These are phyloP conservation scores for Ogataea parapolymorpha DNA, from an alignment of 805 yeast genomes.

Conservation along the genomic window DNA sequence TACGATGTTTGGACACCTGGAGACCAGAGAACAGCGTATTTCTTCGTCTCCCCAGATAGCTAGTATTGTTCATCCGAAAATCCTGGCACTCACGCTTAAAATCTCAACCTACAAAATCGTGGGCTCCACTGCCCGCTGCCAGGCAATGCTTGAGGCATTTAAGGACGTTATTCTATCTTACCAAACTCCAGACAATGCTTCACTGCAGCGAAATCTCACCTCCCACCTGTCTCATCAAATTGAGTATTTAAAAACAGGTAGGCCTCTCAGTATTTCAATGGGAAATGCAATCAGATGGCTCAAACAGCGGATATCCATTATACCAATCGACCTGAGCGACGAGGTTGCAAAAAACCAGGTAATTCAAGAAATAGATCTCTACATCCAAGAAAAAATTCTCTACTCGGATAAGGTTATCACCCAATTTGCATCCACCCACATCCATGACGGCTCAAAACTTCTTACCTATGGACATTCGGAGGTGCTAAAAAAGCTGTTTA, in stretches of 20 bases:
- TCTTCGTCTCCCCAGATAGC: conserved; percentile 54
- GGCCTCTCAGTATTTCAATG: conserved; percentile 92
- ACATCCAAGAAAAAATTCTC: conserved; percentile 80
- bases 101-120: conserved; percentile 81
- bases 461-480: conserved; percentile 87
- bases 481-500: conserved; percentile 72
- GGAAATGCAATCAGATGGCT: conserved; percentile 98
- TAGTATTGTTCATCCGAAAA: conserved; percentile 81
- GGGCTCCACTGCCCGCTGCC: conserved; percentile 85
- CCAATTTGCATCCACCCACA: conserved; percentile 73
- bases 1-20: conserved; percentile 73
- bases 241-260: conserved; percentile 83
- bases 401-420: conserved; percentile 80
- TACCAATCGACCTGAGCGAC: conserved; percentile 71
- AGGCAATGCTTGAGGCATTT: conserved; percentile 81
- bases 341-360: conserved; percentile 63
- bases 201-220: conserved; percentile 84
- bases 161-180: conserved; percentile 76
- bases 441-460: conserved; percentile 71
- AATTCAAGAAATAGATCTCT: conserved; percentile 68
- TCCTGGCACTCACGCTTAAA: conserved; percentile 72
- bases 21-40: conserved; percentile 72
- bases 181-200: conserved; percentile 78
- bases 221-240: conserved; percentile 88
- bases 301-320: conserved; percentile 84